Evolutionary conservation across 768 basidiomycete genomes (phyloP), one percentile per base, ranked within the genome.

Genomic region (Clitopilus hobsonii): DNA sequence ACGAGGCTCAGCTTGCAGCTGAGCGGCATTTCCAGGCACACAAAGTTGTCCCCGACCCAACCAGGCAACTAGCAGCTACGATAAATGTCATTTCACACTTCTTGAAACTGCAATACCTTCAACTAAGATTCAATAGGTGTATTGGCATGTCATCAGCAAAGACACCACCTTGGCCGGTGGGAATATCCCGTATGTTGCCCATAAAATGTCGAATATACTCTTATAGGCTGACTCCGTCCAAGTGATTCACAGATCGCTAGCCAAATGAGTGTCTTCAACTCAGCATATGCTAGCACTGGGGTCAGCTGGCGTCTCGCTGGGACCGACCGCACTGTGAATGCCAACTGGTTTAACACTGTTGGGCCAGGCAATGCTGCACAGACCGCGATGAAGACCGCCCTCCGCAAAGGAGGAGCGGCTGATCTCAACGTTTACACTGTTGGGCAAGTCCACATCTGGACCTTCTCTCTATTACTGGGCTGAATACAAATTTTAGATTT

Each of bases 351-450:
- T 70, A 68, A 65, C 58, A 65, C 65, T n/a, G 78, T 65, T 29
- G 75, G 71, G 4, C 75, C 74, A 5, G 58, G 52, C 36, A 63
- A 57, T 28, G 52, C 64, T 10, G 56, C 61, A 18, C 80, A 83
- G 64, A 76, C 70, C 7, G 62, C 65, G 2, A 82, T 83, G 80
- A 84, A 83, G 71, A 64, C 41, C 18, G 25, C 65, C 7, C 74
- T 79, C 47, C 69, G 78, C 47, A 47, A 70, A 54, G 80, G 81
- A 18, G 70, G 70, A 32, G 65, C 65, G 2, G 66, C 64, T 1
- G 71, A 71, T 16, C 69, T 82, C 51, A 82, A 82, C 54, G 67
- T 82, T 29, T 84, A 79, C 67, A 74, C 74, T 13, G 63, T 65
- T 38, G 52, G 71, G 66, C 67, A 41, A 10, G 63, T 72, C 60